These are phyloP conservation scores for Tulasnella sp. DNA, from an alignment of 768 basidiomycete genomes.

Conservation along the genomic window DNA sequence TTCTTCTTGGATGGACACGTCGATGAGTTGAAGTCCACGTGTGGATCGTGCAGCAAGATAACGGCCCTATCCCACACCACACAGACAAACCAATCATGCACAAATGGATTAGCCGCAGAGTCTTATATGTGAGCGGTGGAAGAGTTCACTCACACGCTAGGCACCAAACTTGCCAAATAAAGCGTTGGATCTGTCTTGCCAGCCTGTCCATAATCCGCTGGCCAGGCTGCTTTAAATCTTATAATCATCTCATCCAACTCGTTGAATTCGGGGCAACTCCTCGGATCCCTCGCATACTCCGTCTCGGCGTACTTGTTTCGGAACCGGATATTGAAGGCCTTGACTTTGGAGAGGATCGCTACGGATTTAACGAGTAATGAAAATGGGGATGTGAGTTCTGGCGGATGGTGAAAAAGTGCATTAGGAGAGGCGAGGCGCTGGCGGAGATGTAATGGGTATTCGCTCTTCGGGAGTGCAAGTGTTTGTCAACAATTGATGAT, in stretches of 20 bases:
- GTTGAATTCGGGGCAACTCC: not conserved
- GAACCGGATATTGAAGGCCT: conserved; percentile 11
- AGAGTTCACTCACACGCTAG: conserved; percentile 1
- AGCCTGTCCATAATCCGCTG: conserved; percentile 5
- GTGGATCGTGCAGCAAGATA: conserved; percentile 9
- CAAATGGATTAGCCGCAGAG: too few species aligned
- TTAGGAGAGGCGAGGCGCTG: conserved; percentile 14
- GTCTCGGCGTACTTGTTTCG: not conserved
- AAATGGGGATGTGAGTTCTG: not conserved
- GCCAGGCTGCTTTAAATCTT: conserved; percentile 4
- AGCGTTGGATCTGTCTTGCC: conserved; percentile 2
- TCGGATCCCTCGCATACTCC: not conserved
- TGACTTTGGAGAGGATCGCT: conserved; percentile 2
- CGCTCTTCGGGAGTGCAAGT: too few species aligned
- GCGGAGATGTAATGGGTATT: not conserved
- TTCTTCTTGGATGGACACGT: not conserved
- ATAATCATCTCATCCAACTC: conserved; percentile 1
- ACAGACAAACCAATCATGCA: too few species aligned
- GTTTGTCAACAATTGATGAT: too few species aligned
- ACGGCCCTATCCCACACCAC: not conserved
- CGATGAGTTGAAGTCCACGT: not conserved
- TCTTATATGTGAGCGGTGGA: too few species aligned
- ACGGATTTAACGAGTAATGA: conserved; percentile 2
- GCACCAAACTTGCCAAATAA: conserved; percentile 1
- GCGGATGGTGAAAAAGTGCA: conserved; percentile 2